Conservation (phyloP, 768 basidiomycete genomes). For the Lentinula guzmanii region DNA sequence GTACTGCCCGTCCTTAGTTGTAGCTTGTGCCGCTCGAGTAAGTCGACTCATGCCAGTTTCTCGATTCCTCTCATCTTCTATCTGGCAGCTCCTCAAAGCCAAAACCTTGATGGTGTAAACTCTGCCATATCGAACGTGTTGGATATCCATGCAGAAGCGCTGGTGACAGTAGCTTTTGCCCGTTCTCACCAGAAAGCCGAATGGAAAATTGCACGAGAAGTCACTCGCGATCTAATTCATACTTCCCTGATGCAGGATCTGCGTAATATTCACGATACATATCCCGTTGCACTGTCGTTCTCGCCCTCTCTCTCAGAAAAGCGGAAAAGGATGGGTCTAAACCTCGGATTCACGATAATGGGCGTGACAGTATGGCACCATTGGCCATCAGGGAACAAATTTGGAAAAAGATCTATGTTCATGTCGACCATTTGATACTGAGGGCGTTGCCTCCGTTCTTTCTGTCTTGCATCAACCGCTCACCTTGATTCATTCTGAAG, state of each 20-base stretch:
- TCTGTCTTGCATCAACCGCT: slow-evolving; percentile 51
- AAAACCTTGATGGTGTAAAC: not conserved
- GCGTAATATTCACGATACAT: slow-evolving; percentile 18
- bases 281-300: slow-evolving; percentile 6
- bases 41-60: slow-evolving; percentile 20
- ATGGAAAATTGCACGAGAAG: slow-evolving; percentile 29
- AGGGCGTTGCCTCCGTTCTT: slow-evolving; percentile 55
- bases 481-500: slow-evolving; percentile 70
- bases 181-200: slow-evolving; percentile 22
- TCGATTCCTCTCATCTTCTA: not conserved
- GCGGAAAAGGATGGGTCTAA: not conserved
- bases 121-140: slow-evolving; percentile 22
- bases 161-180: slow-evolving; percentile 33
- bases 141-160: slow-evolving; percentile 31
- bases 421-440: slow-evolving; percentile 52
- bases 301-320: slow-evolving; percentile 6
- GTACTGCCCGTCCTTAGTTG: slow-evolving; percentile 50
- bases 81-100: slow-evolving; percentile 22
- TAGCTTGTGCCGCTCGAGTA: slow-evolving; percentile 60
- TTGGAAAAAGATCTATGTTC: slow-evolving; percentile 66
- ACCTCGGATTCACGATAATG: slow-evolving; percentile 1
- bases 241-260: slow-evolving; percentile 26
- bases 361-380: slow-evolving; percentile 20
- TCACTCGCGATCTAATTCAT: slow-evolving; percentile 29
- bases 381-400: slow-evolving; percentile 47